Evolutionary conservation across 805 yeast species (phyloP).

Genomic region (Cyberlindnera mrakii): DNA sequence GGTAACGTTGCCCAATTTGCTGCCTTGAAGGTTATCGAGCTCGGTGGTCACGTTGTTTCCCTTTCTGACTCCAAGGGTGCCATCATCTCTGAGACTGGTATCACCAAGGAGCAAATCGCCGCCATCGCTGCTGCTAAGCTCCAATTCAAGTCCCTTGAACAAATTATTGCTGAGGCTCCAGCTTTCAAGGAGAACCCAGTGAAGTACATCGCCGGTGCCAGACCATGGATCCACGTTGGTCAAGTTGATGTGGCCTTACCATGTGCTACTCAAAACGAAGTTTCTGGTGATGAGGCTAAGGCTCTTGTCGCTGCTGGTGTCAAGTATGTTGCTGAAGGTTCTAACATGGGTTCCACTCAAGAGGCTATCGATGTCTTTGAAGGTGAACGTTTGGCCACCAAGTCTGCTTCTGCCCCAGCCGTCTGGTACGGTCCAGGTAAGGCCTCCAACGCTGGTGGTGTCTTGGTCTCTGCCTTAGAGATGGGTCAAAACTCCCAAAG

Average conservation of each 20-base stretch:
- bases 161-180: slow-evolving; percentile 51
- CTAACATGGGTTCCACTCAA: slow-evolving; percentile 98
- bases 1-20: slow-evolving; percentile 99
- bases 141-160: slow-evolving; percentile 69
- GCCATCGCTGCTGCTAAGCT: slow-evolving; percentile 74
- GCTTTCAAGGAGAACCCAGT: slow-evolving; percentile 46
- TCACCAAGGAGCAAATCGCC: slow-evolving; percentile 73
- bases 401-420: slow-evolving; percentile 37
- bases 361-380: slow-evolving; percentile 96
- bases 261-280: slow-evolving; percentile 98
- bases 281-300: slow-evolving; percentile 94
- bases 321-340: slow-evolving; percentile 95
- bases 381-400: slow-evolving; percentile 54
- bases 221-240: slow-evolving; percentile 95
- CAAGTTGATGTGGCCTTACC: slow-evolving; percentile 94
- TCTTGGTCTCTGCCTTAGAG: slow-evolving; percentile 96
- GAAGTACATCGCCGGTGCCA: slow-evolving; percentile 84
- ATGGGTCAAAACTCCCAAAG: slow-evolving; percentile 99
- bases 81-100: slow-evolving; percentile 72
- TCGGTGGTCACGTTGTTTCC: slow-evolving; percentile 93
- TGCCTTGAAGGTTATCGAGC: slow-evolving; percentile 93
- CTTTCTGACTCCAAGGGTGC: slow-evolving; percentile 94
- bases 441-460: slow-evolving; percentile 99
- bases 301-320: slow-evolving; percentile 88
- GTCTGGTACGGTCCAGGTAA: slow-evolving; percentile 99